These are phyloP conservation scores for Globisporangium parvum DNA, from an alignment of 352 stramenopile genomes.

Conservation along the genomic window DNA sequence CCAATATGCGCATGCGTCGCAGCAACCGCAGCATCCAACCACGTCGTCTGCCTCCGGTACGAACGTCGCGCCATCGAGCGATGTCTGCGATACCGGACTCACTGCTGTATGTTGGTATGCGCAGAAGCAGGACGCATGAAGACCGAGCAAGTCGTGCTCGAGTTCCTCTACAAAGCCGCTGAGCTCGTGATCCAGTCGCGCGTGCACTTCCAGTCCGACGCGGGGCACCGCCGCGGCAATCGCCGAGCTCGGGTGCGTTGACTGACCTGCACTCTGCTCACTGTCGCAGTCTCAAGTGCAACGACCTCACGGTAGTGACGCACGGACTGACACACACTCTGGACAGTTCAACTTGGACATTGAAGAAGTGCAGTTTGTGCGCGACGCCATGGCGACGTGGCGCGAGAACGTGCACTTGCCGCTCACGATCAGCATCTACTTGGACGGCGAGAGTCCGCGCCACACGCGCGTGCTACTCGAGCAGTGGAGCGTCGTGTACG, in stretches of 20 bases:
- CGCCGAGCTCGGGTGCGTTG: constrained; percentile 54
- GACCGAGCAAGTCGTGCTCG: constrained; percentile 80
- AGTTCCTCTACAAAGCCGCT: constrained; percentile 79
- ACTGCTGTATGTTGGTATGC: background rate
- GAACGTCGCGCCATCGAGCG: background rate
- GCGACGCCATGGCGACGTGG: constrained; percentile 60
- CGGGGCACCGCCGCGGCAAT: constrained; percentile 29
- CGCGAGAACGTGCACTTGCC: constrained; percentile 68
- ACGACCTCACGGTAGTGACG: too few relatives aligned
- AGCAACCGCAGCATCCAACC: constrained; percentile 6
- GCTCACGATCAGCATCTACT: constrained; percentile 65
- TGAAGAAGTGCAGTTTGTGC: constrained; percentile 62
- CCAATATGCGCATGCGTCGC: background rate
- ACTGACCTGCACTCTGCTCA: background rate
- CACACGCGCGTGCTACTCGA: constrained; percentile 55
- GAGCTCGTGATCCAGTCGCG: constrained; percentile 81
- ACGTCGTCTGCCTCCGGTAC: constrained; percentile 12
- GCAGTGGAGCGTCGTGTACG: constrained; percentile 66
- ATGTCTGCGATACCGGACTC: background rate
- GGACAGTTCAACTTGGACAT: constrained; percentile 80
- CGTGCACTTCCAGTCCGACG: constrained; percentile 57
- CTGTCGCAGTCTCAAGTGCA: background rate
- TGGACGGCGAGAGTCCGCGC: constrained; percentile 26
- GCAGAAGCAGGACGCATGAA: constrained; percentile 55
- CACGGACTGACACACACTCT: background rate